Evolutionary conservation across 2,329 filamentous ascomycete genomes (phyloP).

Genomic region (Pestalotiopsis sp.): DNA sequence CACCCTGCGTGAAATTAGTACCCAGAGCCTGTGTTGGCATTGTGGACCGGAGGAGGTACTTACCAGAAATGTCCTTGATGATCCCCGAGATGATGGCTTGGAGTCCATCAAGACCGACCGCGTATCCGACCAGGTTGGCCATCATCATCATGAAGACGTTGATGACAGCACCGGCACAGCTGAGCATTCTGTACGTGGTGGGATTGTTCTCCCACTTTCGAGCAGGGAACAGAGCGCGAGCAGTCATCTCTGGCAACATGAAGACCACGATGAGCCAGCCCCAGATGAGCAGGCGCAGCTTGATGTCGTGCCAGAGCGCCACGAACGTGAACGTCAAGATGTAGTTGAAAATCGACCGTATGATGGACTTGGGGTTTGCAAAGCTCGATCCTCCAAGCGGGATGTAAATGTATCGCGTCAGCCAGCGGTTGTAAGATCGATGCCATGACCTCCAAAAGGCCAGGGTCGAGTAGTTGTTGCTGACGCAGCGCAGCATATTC

Average conservation of each 20-base stretch:
- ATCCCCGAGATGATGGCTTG: slow-evolving; percentile 76
- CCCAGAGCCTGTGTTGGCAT: slow-evolving; percentile 16
- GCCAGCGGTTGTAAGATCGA: slow-evolving; percentile 91
- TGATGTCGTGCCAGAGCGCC: slow-evolving; percentile 96
- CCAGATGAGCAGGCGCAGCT: slow-evolving; percentile 89
- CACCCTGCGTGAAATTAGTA: slow-evolving; percentile 51
- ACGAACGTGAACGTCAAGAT: slow-evolving; percentile 93
- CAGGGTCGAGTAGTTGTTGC: slow-evolving; percentile 87
- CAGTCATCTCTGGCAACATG: slow-evolving; percentile 84
- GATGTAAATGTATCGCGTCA: slow-evolving; percentile 90
- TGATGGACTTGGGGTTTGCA: slow-evolving; percentile 45
- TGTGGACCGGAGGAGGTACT: slow-evolving; percentile 26
- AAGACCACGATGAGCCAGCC: slow-evolving; percentile 96
- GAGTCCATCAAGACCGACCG: slow-evolving; percentile 86
- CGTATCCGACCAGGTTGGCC: slow-evolving; percentile 94
- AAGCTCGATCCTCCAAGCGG: slow-evolving; percentile 77
- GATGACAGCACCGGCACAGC: slow-evolving; percentile 76
- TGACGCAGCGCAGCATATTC: slow-evolving; percentile 97
- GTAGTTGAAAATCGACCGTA: slow-evolving; percentile 72
- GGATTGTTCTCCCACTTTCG: slow-evolving; percentile 71
- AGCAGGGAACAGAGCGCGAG: slow-evolving; percentile 70
- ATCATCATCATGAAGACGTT: slow-evolving; percentile 96
- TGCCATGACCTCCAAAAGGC: slow-evolving; percentile 98
- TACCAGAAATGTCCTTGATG: slow-evolving; percentile 72
- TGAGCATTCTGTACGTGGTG: slow-evolving; percentile 77